Conservation (phyloP, 208 protist species). For the Acanthamoeba rhysodes region DNA sequence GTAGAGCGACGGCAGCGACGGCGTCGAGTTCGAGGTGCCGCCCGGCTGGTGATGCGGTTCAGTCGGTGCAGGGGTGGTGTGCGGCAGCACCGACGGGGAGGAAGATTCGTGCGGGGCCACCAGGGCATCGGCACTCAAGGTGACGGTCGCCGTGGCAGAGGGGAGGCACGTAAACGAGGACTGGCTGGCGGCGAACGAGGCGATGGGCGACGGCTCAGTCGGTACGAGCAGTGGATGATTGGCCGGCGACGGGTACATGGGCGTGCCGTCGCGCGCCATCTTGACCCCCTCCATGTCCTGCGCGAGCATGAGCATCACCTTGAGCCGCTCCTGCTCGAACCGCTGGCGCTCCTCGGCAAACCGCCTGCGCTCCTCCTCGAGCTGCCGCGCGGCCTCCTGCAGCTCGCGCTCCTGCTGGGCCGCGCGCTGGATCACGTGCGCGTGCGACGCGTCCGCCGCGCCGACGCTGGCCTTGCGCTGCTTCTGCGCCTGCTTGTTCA, state of each 20-base stretch:
- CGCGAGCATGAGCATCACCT: neutral
- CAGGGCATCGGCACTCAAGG: neutral
- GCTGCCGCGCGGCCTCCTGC: neutral
- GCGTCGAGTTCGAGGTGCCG: neutral
- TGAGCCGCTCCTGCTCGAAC: neutral
- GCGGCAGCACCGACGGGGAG: neutral
- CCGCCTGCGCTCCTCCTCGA: neutral
- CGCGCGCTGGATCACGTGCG: neutral
- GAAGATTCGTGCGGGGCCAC: neutral
- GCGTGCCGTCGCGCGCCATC: neutral
- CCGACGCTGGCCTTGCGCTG: neutral
- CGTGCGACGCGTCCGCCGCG: too few species aligned
- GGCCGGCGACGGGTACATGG: neutral
- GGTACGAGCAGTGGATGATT: neutral
- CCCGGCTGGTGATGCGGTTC: too few species aligned
- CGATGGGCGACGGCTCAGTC: neutral
- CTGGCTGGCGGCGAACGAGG: neutral
- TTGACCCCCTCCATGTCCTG: slow-evolving; percentile 28
- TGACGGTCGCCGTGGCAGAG: neutral
- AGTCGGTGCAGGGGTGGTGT: neutral
- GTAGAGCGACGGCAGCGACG: neutral
- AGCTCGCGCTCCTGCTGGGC: neutral
- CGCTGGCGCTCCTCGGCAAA: slow-evolving; percentile 6
- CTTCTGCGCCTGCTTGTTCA: neutral
- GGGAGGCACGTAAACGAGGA: neutral